phyloP scores from a whole-genome alignment of 2,329 filamentous ascomycete species.

The Diaporthe aspalathi region DNA sequence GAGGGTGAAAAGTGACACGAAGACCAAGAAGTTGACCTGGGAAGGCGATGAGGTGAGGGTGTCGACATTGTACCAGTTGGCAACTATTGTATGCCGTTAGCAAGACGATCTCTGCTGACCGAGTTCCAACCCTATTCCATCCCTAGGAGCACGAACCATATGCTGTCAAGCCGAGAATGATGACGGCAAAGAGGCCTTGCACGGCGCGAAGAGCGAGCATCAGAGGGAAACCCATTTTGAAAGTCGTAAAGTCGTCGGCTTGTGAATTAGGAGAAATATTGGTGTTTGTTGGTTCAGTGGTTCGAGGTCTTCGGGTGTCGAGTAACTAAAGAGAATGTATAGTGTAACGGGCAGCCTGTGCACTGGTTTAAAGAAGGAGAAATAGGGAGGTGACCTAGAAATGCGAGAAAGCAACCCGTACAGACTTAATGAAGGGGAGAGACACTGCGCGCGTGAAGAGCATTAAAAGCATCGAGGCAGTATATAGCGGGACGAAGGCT shows the following conservation, averaged over 20 bases:
- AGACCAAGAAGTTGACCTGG: conserved; percentile 69
- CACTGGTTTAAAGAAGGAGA: conserved; percentile 43
- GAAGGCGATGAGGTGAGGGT: conserved; percentile 66
- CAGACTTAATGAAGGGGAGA: conserved; percentile 33
- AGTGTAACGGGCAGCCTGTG: conserved; percentile 43
- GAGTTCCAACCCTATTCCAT: background rate
- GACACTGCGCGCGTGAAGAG: conserved; percentile 28
- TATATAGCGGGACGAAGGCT: conserved; percentile 29
- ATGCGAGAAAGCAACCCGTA: conserved; percentile 38
- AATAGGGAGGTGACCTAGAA: conserved; percentile 38
- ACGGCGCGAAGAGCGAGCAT: conserved; percentile 57
- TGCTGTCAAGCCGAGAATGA: conserved; percentile 60
- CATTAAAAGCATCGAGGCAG: conserved; percentile 23
- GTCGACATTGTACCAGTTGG: conserved; percentile 69
- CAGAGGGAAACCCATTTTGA: conserved; percentile 55
- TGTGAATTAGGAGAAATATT: conserved; percentile 31
- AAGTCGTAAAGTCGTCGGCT: conserved; percentile 36
- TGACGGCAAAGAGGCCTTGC: conserved; percentile 58
- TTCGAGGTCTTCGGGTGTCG: conserved; percentile 35
- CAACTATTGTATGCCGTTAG: conserved; percentile 56
- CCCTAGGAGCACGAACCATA: conserved; percentile 58
- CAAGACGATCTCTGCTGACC: background rate
- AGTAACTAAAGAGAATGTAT: conserved; percentile 41
- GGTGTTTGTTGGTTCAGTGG: conserved; percentile 39
- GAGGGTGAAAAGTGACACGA: conserved; percentile 64